phyloP scores from a whole-genome alignment of 352 stramenopile genomes.

The Phytopythium boreale region DNA sequence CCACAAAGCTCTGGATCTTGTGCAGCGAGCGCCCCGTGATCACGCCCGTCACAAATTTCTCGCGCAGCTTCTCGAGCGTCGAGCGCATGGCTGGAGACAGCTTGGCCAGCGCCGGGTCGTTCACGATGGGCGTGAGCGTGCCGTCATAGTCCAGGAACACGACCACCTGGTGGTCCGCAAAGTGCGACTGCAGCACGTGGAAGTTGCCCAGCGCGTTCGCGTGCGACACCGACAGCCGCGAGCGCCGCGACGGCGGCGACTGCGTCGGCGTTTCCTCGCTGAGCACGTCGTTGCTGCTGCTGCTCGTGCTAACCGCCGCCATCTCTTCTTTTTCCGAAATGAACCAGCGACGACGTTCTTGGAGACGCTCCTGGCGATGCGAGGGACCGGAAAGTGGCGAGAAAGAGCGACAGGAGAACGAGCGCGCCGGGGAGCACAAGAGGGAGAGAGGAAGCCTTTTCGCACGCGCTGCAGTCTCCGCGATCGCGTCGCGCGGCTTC shows the following conservation, averaged over 20 bases:
- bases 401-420: neutral
- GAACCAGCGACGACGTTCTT: neutral
- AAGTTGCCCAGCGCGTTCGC: conserved; percentile 81
- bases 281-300: neutral
- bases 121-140: conserved; percentile 89
- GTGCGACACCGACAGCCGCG: conserved; percentile 61
- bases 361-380: neutral
- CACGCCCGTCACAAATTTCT: conserved; percentile 83
- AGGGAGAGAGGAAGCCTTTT: neutral
- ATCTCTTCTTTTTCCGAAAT: neutral
- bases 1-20: conserved; percentile 89
- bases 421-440: neutral
- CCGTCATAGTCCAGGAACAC: conserved; percentile 90
- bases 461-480: neutral
- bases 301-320: neutral
- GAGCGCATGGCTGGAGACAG: conserved; percentile 62
- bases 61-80: conserved; percentile 73
- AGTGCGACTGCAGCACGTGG: conserved; percentile 39
- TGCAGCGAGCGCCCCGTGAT: conserved; percentile 83
- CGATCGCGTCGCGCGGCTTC: neutral
- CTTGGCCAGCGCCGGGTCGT: conserved; percentile 70
- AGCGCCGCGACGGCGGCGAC: conserved; percentile 15
- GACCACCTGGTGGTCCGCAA: conserved; percentile 61
- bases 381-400: neutral
- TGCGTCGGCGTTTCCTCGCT: conserved; percentile 9